Evolutionary conservation across 805 yeast genomes (phyloP), one percentile per base, ranked within the genome.

Genomic region (Tetrapisispora namnaoensis): DNA sequence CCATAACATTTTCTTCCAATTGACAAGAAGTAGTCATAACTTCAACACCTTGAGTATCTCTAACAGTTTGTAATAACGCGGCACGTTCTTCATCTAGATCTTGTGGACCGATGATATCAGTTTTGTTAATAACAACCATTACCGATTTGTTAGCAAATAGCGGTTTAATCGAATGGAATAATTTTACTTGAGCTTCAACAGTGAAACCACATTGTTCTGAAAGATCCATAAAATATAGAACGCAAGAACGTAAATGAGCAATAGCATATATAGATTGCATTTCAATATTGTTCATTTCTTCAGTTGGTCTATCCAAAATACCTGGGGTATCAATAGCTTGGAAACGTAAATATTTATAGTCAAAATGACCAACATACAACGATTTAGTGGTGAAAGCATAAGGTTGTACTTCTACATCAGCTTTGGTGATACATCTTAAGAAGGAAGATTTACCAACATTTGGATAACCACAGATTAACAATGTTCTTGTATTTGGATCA

Each of bases 241-340:
- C 96, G 69, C 97, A 87, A 28, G 98, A 90, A 67, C 98, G 81
- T 69, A 93, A 79, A 71, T 93, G 99, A 34, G 99, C 99, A 75
- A 93, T 89, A 53, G 99, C 99, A 63, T 93, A 93, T 63, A 93
- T 93, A 45, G 95, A 86, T 74, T 93, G 99, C 99, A 93, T 93
- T 75, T 93, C 99, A 69, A 93, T 93, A 71, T 93, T 93, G 76
- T 93, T 93, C 99, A 93, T 93, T 68, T 93, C 99, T 70, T 93
- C 99, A 42, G 97, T 89, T 52, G 99, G 99, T 69, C 98, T 82
- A 71, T 93, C 99, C 67, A 93, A 76, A 62, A 93, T 90, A 75
- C 99, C 99, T 34, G 99, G 99, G 37, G 99, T 93, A 71, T 93
- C 99, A 65, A 93, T 93, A 49, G 98, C 99, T 75, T 93, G 99